Percentiles rank a stretch among this genome's conserved stretches.
Evolutionary conservation across 2,329 filamentous ascomycete genomes (phyloP).

Genomic region (Alternaria viburni): DNA sequence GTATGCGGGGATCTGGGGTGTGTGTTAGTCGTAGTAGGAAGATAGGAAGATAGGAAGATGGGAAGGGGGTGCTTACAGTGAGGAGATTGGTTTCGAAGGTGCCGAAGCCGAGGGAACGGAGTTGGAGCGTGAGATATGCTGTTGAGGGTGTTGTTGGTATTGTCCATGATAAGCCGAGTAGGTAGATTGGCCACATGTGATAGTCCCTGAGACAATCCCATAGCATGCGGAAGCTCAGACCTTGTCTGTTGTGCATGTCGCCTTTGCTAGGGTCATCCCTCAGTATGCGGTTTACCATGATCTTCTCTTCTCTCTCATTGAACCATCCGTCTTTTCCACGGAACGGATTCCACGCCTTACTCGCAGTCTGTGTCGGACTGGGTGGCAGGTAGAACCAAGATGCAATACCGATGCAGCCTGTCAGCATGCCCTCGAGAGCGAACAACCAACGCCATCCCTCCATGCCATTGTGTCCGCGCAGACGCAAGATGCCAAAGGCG

Average conservation of each 20-base stretch:
- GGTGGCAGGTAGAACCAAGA: conserved; percentile 51
- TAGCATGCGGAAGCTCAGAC: conserved; percentile 56
- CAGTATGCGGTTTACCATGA: conserved; percentile 69
- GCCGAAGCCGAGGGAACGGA: conserved; percentile 42
- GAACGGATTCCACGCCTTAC: conserved; percentile 52
- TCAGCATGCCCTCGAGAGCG: conserved; percentile 49
- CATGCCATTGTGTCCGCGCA: conserved; percentile 57
- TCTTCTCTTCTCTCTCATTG: conserved; percentile 69
- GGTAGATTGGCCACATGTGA: conserved; percentile 58
- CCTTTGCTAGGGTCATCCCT: conserved; percentile 64
- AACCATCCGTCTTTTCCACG: conserved; percentile 71
- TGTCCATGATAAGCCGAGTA: conserved; percentile 44
- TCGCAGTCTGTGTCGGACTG: conserved; percentile 69
- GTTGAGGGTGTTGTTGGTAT: conserved; percentile 43
- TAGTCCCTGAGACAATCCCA: conserved; percentile 60
- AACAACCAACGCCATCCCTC: conserved; percentile 65
- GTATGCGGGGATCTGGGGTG: conserved; percentile 50
- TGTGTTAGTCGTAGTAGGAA: background rate
- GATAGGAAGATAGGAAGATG: no score
- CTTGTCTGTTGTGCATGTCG: conserved; percentile 67
- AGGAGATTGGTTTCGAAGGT: conserved; percentile 49
- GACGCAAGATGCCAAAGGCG: conserved; percentile 61
- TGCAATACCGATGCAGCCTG: conserved; percentile 45
- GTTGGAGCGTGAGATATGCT: conserved; percentile 46
- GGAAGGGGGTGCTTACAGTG: conserved; percentile 27